Percentiles rank a stretch among this genome's conserved stretches.
phyloP scores from a whole-genome alignment of 2,329 filamentous ascomycete genomes.

The Emergomyces orientalis region DNA sequence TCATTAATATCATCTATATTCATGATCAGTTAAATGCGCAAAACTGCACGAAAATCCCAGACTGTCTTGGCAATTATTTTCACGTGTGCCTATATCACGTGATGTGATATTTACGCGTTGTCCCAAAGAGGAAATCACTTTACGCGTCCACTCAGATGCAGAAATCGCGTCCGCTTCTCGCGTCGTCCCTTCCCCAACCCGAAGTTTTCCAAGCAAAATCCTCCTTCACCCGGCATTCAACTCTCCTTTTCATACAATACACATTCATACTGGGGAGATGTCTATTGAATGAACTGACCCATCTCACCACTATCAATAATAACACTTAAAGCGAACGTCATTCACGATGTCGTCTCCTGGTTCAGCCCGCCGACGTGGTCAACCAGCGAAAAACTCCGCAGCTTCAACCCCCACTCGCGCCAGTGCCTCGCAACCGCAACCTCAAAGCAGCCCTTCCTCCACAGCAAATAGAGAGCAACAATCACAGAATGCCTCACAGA shows the following conservation, averaged over 20 bases:
- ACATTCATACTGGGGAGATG: neutral
- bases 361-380: conserved; percentile 33
- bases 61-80: no score
- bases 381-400: conserved; percentile 31
- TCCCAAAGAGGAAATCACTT: conserved; percentile 20
- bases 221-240: neutral
- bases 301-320: neutral
- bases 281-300: neutral
- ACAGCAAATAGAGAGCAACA: conserved; percentile 12
- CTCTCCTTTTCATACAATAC: neutral
- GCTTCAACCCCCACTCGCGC: conserved; percentile 32
- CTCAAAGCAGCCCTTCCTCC: conserved; percentile 22
- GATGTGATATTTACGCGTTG: neutral
- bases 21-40: no score
- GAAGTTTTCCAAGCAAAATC: neutral
- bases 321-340: conserved; percentile 4
- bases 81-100: no score
- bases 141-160: conserved; percentile 15
- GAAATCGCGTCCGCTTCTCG: conserved; percentile 10
- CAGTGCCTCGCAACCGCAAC: conserved; percentile 26
- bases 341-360: conserved; percentile 38
- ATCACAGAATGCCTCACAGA: conserved; percentile 24
- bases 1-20: no score
- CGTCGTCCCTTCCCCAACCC: neutral
- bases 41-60: no score